Conservation (phyloP, 2,329 filamentous ascomycete genomes). For the Fusarium torreyae region DNA sequence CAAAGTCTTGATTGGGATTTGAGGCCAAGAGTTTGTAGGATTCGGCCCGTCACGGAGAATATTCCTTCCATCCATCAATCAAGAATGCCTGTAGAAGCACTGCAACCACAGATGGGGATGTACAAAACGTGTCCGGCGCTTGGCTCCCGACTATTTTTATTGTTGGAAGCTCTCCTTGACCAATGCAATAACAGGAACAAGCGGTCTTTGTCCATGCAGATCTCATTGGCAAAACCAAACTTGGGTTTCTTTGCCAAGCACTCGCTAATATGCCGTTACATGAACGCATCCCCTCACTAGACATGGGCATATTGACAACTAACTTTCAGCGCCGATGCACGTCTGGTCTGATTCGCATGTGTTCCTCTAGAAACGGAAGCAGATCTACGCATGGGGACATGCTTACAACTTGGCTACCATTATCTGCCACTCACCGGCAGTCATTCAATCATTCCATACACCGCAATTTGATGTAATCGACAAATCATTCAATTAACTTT, state of each 20-base stretch:
- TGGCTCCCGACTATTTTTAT: slow-evolving; percentile 41
- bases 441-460: slow-evolving; percentile 22
- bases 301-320: slow-evolving; percentile 32
- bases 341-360: slow-evolving; percentile 39
- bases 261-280: slow-evolving; percentile 25
- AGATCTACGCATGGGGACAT: slow-evolving; percentile 37
- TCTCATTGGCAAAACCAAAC: slow-evolving; percentile 10
- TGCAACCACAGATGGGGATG: slow-evolving; percentile 29
- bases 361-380: slow-evolving; percentile 25
- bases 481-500: not conserved
- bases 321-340: slow-evolving; percentile 31
- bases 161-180: slow-evolving; percentile 15
- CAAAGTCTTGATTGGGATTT: not conserved
- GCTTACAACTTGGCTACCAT: slow-evolving; percentile 14
- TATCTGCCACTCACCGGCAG: slow-evolving; percentile 14
- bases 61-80: slow-evolving; percentile 25
- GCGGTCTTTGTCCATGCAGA: slow-evolving; percentile 30
- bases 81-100: slow-evolving; percentile 18
- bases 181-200: slow-evolving; percentile 30
- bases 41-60: slow-evolving; percentile 38
- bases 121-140: slow-evolving; percentile 32
- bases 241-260: slow-evolving; percentile 26
- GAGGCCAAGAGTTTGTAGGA: slow-evolving; percentile 19
- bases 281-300: slow-evolving; percentile 29
- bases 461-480: slow-evolving; percentile 20